Base-by-base conservation (phyloP, 2,329 filamentous ascomycete genomes). In the Fusarium sp. region DNA sequence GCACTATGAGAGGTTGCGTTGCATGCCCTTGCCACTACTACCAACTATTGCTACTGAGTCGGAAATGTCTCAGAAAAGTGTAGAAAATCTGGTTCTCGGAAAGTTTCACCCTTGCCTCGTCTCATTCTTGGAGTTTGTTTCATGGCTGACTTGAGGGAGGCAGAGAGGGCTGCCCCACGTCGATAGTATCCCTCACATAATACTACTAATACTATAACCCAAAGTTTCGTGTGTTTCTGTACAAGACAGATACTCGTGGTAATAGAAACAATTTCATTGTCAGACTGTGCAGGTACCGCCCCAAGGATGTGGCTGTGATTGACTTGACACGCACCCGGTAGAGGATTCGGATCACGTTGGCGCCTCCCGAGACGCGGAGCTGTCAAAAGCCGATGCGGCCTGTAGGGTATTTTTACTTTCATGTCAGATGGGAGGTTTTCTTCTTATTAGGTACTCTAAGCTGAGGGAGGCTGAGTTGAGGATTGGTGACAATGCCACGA, bases 121-220 rank as follows among this genome's bases (percentile, higher is more conserved):
- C 52, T 52, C 54, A 46, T 70, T 70, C 66, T 66, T 55, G 54
- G 51, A 55, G 38, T n/a, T 40, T 32, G 67, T 70, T 70, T 70
- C 67, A 70, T 58, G 29, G 47, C 24, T 38, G 43, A 40, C 24
- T n/a, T n/a, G n/a, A 53, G 34, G 50, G 50, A 42, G 34, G 34
- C 18, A 10, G 34, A 38, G 34, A 38, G 32, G 40, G n/a, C 9
- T 27, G 30, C 51, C 62, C 68, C 68, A 64, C 57, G 46, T 68
- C 63, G 22, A 70, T 68, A 71, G n/a, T 30, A 68, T 64, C 53
- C 68, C 63, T 70, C 67, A 64, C 68, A 71, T 71, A 68, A 68
- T 43, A 45, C 29, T 24, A 52, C 29, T 38, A 38, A 38, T n/a
- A 18, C 12, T 20, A 29, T 34, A 34, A 18, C 29, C n/a, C 11